Percentiles rank a stretch among this genome's conserved stretches.
Evolutionary conservation across 2,329 filamentous ascomycete species (phyloP).

Genomic region (Didymellaceae sp.): DNA sequence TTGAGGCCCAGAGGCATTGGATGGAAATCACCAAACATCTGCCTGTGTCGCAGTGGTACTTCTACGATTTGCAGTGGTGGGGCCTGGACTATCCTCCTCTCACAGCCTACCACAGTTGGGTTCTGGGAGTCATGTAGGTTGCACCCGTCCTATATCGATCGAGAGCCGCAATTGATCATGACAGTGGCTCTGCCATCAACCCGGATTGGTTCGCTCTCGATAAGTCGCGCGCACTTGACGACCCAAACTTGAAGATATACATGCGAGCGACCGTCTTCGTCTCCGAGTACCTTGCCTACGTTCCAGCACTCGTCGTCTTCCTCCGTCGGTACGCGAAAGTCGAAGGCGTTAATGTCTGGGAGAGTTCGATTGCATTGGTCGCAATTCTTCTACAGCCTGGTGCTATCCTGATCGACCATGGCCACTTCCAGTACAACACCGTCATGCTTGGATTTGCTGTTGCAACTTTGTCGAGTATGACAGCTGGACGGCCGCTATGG

Average conservation of each 20-base stretch:
- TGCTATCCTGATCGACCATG: slow-evolving; percentile 90
- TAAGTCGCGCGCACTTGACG: slow-evolving; percentile 80
- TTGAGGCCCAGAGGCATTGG: slow-evolving; percentile 98
- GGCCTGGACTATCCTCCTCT: slow-evolving; percentile 96
- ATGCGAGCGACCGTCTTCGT: slow-evolving; percentile 93
- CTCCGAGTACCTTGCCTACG: slow-evolving; percentile 88
- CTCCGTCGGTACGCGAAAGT: slow-evolving; percentile 79
- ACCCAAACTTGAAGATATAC: slow-evolving; percentile 83
- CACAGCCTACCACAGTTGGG: slow-evolving; percentile 97
- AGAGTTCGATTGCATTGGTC: slow-evolving; percentile 81
- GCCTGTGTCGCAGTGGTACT: slow-evolving; percentile 95
- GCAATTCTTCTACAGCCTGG: slow-evolving; percentile 92
- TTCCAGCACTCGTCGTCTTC: slow-evolving; percentile 86
- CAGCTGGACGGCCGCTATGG: slow-evolving; percentile 86
- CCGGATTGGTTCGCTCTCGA: slow-evolving; percentile 87
- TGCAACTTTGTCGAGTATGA: slow-evolving; percentile 85
- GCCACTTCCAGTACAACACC: slow-evolving; percentile 97
- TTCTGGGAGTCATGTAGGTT: slow-evolving; percentile 78
- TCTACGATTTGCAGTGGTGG: slow-evolving; percentile 96
- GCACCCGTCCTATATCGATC: not conserved
- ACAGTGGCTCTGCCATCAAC: slow-evolving; percentile 74
- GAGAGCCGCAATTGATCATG: slow-evolving; percentile 12
- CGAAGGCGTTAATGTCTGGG: slow-evolving; percentile 80
- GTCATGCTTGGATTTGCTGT: slow-evolving; percentile 95
- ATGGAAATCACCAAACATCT: slow-evolving; percentile 94